phyloP scores from a whole-genome alignment of 2,329 filamentous ascomycete species.

The Incumbomyces lentus region DNA sequence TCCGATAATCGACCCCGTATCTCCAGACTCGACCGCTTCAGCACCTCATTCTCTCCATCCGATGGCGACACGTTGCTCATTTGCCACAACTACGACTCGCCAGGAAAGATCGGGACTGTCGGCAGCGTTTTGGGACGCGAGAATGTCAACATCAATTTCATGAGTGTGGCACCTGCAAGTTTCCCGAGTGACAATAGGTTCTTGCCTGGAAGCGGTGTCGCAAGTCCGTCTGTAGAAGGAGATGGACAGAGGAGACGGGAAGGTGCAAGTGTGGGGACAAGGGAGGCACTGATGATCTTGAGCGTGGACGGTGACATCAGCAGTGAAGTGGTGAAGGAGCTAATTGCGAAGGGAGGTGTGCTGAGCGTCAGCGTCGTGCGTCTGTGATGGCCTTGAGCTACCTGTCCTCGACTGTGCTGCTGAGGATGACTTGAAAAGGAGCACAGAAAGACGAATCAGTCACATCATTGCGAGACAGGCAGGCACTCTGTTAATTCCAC shows the following conservation, averaged over 20 bases:
- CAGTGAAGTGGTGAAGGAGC: conserved; percentile 41
- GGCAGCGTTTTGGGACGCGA: conserved; percentile 59
- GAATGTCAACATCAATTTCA: conserved; percentile 68
- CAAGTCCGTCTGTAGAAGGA: conserved; percentile 6
- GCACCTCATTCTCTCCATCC: conserved; percentile 56
- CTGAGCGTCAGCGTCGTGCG: conserved; percentile 44
- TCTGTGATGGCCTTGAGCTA: conserved; percentile 30
- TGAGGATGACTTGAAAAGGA: no score
- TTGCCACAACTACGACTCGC: conserved; percentile 69
- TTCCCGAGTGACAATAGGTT: conserved; percentile 8
- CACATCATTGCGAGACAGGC: no score
- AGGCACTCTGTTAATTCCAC: no score
- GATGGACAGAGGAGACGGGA: conserved; percentile 22
- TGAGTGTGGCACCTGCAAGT: conserved; percentile 53
- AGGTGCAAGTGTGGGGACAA: conserved; percentile 4
- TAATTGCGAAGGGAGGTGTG: conserved; percentile 42
- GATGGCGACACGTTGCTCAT: conserved; percentile 61
- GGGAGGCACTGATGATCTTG: conserved; percentile 71
- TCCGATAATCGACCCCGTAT: conserved; percentile 45
- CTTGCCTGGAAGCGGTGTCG: conserved; percentile 11
- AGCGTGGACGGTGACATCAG: conserved; percentile 59
- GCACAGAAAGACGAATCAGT: no score
- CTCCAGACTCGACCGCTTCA: conserved; percentile 62
- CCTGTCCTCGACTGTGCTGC: no score
- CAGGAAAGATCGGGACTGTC: conserved; percentile 73